These are phyloP conservation scores for Colletotrichum gloeosporioides DNA, from an alignment of 2,329 filamentous ascomycete genomes.

Conservation along the genomic window DNA sequence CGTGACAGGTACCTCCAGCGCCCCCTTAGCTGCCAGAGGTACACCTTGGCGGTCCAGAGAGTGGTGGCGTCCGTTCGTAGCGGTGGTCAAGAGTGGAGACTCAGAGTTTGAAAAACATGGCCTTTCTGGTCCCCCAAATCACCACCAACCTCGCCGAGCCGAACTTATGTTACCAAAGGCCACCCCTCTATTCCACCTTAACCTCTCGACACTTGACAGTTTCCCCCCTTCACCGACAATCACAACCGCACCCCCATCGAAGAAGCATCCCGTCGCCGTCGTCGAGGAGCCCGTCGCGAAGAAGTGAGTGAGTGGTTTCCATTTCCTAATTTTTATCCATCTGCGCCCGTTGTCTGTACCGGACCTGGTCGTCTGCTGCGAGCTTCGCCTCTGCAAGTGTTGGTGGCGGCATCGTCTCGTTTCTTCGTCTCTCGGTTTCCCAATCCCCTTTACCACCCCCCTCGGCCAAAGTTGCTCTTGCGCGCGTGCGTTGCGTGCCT, in stretches of 20 bases:
- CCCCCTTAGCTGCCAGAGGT: background rate
- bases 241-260: conserved; percentile 1
- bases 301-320: conserved; percentile 12
- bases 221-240: conserved; percentile 23
- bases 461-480: conserved; percentile 21
- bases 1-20: background rate
- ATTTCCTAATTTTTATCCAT: background rate
- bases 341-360: background rate
- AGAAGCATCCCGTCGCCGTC: conserved; percentile 5
- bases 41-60: background rate
- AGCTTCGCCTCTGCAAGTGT: background rate
- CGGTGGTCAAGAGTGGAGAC: conserved; percentile 20
- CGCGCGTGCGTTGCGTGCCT: conserved; percentile 21
- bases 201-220: conserved; percentile 21
- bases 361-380: background rate
- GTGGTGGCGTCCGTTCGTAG: conserved; percentile 18
- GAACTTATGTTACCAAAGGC: conserved; percentile 21
- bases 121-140: conserved; percentile 27
- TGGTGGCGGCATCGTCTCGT: background rate
- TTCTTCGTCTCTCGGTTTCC: background rate
- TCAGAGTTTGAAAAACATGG: conserved; percentile 24
- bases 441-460: conserved; percentile 8
- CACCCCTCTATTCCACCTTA: conserved; percentile 22
- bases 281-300: conserved; percentile 16
- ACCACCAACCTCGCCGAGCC: conserved; percentile 27